phyloP scores from a whole-genome alignment of 139 green algal species.

The Chlamydomonas schloesseri region DNA sequence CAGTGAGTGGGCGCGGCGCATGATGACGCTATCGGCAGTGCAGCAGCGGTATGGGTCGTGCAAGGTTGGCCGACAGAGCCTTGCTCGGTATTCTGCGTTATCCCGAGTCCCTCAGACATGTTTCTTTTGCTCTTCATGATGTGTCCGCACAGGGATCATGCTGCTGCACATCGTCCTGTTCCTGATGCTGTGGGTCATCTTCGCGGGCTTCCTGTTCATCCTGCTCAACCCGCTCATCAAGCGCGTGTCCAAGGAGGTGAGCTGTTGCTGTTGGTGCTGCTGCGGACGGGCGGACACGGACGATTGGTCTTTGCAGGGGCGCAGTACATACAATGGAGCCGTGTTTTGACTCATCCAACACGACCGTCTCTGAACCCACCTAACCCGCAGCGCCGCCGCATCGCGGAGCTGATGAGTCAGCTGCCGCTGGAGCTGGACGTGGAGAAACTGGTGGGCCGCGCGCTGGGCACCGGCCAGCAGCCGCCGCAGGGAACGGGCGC shows the following conservation, averaged over 20 bases:
- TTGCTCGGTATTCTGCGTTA: too few species aligned
- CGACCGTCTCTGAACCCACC: too few species aligned
- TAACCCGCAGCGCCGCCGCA: neutral
- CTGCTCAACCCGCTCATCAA: conserved; percentile 34
- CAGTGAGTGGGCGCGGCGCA: neutral
- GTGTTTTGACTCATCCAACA: neutral
- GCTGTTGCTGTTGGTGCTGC: too few species aligned
- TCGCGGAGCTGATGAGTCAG: conserved; percentile 20
- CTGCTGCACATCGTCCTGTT: conserved; percentile 27
- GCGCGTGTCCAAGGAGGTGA: conserved; percentile 10
- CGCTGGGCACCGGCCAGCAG: neutral
- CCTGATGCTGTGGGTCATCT: conserved; percentile 14
- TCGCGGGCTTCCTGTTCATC: conserved; percentile 2
- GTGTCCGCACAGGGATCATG: neutral
- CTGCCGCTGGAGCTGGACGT: conserved; percentile 32
- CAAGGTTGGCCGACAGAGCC: too few species aligned
- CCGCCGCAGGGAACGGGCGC: neutral
- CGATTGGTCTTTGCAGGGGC: too few species aligned
- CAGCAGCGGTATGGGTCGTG: too few species aligned
- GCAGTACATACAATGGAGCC: too few species aligned
- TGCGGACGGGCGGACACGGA: too few species aligned
- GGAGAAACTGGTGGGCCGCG: neutral
- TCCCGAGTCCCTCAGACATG: too few species aligned
- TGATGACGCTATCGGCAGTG: too few species aligned
- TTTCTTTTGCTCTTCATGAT: too few species aligned